These are phyloP conservation scores for Komagataea norvegica DNA, from an alignment of 1,139 yeast genomes.

Conservation along the genomic window DNA sequence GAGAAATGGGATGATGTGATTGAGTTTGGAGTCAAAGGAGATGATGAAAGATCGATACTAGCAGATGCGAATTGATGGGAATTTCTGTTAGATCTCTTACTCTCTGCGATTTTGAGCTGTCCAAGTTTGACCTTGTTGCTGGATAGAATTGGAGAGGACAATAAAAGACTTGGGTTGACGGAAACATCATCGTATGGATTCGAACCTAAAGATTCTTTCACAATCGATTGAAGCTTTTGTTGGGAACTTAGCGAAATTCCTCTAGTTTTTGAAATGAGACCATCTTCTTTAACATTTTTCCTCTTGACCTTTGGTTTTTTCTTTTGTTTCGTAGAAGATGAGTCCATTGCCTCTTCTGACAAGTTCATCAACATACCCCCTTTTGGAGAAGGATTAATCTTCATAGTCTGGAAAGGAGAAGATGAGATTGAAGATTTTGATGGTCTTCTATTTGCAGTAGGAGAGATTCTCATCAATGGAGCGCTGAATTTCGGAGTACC, in stretches of 20 bases:
- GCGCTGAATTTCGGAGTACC: slow-evolving; percentile 25
- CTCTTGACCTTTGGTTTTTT: neutral
- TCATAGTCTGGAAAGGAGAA: slow-evolving; percentile 15
- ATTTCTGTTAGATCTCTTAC: neutral
- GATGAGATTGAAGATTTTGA: neutral
- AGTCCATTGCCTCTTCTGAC: slow-evolving; percentile 1
- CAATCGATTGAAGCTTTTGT: slow-evolving; percentile 1
- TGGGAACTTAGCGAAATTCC: slow-evolving; percentile 2
- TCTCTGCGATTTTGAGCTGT: slow-evolving; percentile 1
- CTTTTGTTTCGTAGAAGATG: slow-evolving; percentile 1
- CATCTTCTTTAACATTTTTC: neutral
- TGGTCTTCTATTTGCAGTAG: slow-evolving; percentile 11
- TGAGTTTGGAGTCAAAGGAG: slow-evolving; percentile 25
- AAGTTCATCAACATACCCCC: slow-evolving; percentile 24
- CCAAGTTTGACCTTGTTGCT: neutral
- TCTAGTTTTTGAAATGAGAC: neutral
- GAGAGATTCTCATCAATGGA: slow-evolving; percentile 27
- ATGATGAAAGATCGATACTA: slow-evolving; percentile 11
- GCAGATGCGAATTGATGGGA: neutral
- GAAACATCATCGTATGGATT: slow-evolving; percentile 11
- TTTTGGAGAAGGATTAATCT: slow-evolving; percentile 22
- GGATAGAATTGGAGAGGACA: slow-evolving; percentile 25
- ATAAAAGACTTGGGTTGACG: slow-evolving; percentile 24
- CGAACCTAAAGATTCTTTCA: neutral
- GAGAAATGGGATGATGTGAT: slow-evolving; percentile 23